These are phyloP conservation scores for Penicillium atrosanguineum DNA, from an alignment of 495 filamentous ascomycete genomes.

Conservation along the genomic window DNA sequence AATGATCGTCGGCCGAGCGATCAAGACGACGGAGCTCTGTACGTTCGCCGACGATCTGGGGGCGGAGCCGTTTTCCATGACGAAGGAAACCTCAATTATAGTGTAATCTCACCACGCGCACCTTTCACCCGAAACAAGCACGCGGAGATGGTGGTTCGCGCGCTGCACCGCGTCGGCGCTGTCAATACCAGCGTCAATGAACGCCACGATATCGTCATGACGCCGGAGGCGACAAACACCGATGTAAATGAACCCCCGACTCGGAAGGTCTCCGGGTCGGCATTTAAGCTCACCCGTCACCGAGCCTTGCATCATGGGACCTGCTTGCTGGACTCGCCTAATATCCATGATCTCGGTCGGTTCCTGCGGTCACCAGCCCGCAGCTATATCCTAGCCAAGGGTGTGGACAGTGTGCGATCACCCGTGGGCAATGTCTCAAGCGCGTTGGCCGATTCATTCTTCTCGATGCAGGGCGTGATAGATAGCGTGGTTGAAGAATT, in stretches of 20 bases:
- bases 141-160: constrained; percentile 85
- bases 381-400: constrained; percentile 71
- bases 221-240: constrained; percentile 6
- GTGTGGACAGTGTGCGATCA: constrained; percentile 91
- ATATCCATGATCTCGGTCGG: constrained; percentile 61
- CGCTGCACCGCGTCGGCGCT: constrained; percentile 53
- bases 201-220: constrained; percentile 89
- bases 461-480: constrained; percentile 38
- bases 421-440: constrained; percentile 74
- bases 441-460: constrained; percentile 35
- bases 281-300: constrained; percentile 81
- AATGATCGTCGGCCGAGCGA: constrained; percentile 26
- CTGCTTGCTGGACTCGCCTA: constrained; percentile 69
- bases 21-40: constrained; percentile 39
- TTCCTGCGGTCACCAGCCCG: constrained; percentile 73
- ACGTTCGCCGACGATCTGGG: constrained; percentile 81
- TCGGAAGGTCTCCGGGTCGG: constrained; percentile 86
- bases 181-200: constrained; percentile 70
- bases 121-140: constrained; percentile 81
- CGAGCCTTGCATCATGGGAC: constrained; percentile 90
- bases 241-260: constrained; percentile 34
- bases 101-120: constrained; percentile 74
- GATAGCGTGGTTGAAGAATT: constrained; percentile 37
- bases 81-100: constrained; percentile 87
- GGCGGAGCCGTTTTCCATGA: constrained; percentile 96